Conservation (phyloP, 179 eudicot species). For the Heliamphora pulchella region DNA sequence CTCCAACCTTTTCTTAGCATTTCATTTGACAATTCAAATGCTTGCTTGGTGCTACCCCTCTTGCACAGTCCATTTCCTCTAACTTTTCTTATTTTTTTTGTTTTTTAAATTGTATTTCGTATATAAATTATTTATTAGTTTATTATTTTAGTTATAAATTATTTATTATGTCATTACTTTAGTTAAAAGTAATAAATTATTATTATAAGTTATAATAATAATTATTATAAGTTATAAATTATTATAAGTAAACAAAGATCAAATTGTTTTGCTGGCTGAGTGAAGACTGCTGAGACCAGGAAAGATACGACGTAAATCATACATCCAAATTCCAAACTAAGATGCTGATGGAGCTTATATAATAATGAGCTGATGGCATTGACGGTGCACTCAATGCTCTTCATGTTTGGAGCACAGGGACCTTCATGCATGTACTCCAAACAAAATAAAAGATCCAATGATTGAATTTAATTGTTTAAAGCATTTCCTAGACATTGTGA, state of each 20-base stretch:
- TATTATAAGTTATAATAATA: too few relatives aligned
- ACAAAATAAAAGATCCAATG: neutral
- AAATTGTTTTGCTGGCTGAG: neutral
- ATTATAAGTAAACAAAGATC: neutral
- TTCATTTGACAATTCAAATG: too few relatives aligned
- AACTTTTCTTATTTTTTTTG: too few relatives aligned
- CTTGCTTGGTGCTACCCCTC: too few relatives aligned
- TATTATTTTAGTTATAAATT: too few relatives aligned
- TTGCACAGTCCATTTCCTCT: too few relatives aligned
- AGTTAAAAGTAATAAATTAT: too few relatives aligned
- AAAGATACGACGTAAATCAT: neutral
- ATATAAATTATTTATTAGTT: too few relatives aligned
- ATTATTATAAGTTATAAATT: too few relatives aligned
- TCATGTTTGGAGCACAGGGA: neutral
- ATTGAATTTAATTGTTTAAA: neutral
- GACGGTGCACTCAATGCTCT: neutral
- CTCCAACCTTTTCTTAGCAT: too few relatives aligned
- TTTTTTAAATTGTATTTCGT: too few relatives aligned
- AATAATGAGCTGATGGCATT: neutral
- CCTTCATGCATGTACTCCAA: neutral
- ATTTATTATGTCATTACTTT: too few relatives aligned
- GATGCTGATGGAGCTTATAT: neutral
- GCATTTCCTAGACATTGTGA: neutral
- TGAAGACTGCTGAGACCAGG: neutral
- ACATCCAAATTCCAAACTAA: neutral